Evolutionary conservation across 176 grass and related monocot species (phyloP).

Genomic region (Oryza rufipogon): DNA sequence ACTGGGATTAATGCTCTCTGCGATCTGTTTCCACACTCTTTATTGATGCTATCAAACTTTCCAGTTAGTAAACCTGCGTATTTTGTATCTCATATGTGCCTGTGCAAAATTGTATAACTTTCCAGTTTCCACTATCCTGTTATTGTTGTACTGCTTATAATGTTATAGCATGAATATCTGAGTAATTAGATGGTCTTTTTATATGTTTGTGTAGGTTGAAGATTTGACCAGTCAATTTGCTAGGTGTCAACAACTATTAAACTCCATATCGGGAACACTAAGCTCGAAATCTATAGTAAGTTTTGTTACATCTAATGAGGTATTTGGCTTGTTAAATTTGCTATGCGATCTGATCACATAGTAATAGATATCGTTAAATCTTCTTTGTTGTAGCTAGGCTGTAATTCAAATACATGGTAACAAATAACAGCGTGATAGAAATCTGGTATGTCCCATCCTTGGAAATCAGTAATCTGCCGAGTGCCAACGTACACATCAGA

Average conservation of each 20-base stretch:
- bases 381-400: background rate
- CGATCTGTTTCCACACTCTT: background rate
- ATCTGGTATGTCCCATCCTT: background rate
- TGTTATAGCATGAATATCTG: constrained; percentile 8
- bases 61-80: background rate
- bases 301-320: constrained; percentile 19
- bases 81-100: constrained; percentile 7
- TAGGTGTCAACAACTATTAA: constrained; percentile 56
- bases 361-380: background rate
- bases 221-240: constrained; percentile 56
- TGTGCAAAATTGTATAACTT: background rate
- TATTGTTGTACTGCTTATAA: background rate
- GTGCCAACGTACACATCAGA: background rate
- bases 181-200: constrained; percentile 20
- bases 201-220: constrained; percentile 48
- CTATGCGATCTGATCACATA: background rate
- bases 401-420: background rate
- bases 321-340: background rate
- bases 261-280: constrained; percentile 61
- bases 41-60: background rate
- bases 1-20: background rate
- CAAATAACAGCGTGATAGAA: background rate
- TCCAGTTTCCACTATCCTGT: background rate
- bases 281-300: constrained; percentile 57
- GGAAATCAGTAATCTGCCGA: background rate